Evolutionary conservation across 2,329 filamentous ascomycete species (phyloP), one percentile per base, ranked within the genome.

Genomic region (Colletotrichum australisinense): DNA sequence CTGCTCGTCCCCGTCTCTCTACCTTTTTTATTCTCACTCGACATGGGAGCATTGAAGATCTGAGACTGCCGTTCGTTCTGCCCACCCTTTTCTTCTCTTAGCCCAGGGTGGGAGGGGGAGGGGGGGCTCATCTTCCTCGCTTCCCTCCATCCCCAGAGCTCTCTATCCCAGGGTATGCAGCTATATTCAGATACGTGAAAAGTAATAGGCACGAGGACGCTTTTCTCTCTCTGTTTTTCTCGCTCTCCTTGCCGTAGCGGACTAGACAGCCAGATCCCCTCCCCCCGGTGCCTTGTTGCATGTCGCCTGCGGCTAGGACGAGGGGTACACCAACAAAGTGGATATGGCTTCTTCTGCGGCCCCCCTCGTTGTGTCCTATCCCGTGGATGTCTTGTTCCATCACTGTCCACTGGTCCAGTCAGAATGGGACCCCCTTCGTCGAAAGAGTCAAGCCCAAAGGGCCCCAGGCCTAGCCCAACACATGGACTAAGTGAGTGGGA

Each of bases 101-200:
- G 12, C n/a, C 12, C 22, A 1, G 7, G 14, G 38, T 16, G 38
- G 14, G 14, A 16, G 38, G 38, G 14, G 35, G 35, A 38, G 35
- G 14, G 55, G 49, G 63, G 52, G 28, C 38, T 32, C 52, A 32
- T 42, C 63, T 42, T 56, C 32, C 32, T 42, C 52, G 49, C 6
- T 30, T 16, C 32, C 14, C 49, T 26, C 14, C 12, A 11, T 16
- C 67, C 46, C 63, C 46, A 24, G 19, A 28, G 52, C 58, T 62
- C 32, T 63, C 60, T 35, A 35, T 71, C 46, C 63, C 32, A 42
- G 66, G 66, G 30, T 53, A 30, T 42, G 52, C 32, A 38, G 56
- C 67, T 66, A 70, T 73, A 73, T 70, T 65, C 67, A 70, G 67
- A 65, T 73, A 60, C 60, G 67, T 73, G 62, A 60, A 73, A 22